Base-by-base conservation (phyloP, 1,284 basidiomycete genomes). In the Irpex sp. region DNA sequence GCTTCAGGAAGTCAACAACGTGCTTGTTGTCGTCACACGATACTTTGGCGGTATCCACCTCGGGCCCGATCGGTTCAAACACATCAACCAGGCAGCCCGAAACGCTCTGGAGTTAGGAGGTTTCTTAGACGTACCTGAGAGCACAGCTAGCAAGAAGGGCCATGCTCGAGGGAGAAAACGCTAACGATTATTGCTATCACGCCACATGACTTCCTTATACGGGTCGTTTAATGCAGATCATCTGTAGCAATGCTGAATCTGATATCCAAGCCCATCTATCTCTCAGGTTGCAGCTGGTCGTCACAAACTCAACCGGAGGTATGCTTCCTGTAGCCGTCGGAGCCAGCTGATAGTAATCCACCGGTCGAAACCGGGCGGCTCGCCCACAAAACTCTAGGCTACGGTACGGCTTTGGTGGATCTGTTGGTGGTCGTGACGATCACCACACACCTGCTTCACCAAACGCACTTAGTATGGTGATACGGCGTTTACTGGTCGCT, bases 21-120 rank as follows among this genome's bases (percentile, higher is more conserved):
- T 95, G 7, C 79, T 97, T 4, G 90, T 97, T 11, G 78, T 95
- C 35, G 94, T 96, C 9, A 92, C 90, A 8, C 86, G 89, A 49
- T 90, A 90, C 72, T 94, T 87, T 69, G 92, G 92, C 17, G 92
- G 92, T 1, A 90, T 89, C 26, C 89, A 90, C 65, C 80, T 96
- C 0, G 93, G 94, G 1, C 86, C 94, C 0, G 94, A 96, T 73
- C 82, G 95, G 31, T 97, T 96, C 81, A 96, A 95, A 73, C 91
- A 94, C 67, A 95, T 95, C 71, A 95, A 93, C 70, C 92, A 95
- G 72, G 93, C 91, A 3, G 94, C 94, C 5, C 81, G 94, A 21
- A 92, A 93, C 70, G 94, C 94, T 0, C 79, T 96, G 9, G 91
- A 95, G 58, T 65, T 86, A 0, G 94, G 90, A n/a, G 92, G 91